phyloP scores from a whole-genome alignment of 148 eudicot genomes.

The Heliosperma pusillum region DNA sequence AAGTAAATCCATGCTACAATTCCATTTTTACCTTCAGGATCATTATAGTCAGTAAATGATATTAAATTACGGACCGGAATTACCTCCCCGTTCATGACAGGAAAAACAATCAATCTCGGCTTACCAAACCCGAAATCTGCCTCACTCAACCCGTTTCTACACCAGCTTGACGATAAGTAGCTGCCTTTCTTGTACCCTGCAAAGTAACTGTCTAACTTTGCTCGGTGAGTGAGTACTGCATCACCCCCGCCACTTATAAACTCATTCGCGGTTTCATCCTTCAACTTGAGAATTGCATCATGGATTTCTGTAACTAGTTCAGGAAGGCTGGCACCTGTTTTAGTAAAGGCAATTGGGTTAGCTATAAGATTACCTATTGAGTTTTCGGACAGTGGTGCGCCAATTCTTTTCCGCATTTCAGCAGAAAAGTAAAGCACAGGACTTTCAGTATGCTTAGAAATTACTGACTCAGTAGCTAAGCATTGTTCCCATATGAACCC shows the following conservation, averaged over 20 bases:
- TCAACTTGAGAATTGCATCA: neutral
- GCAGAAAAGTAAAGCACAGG: slow-evolving; percentile 10
- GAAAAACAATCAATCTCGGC: neutral
- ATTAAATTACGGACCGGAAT: slow-evolving; percentile 1
- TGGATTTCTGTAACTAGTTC: slow-evolving; percentile 14
- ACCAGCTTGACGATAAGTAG: neutral
- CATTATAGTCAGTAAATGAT: slow-evolving; percentile 6
- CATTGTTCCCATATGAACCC: slow-evolving; percentile 17
- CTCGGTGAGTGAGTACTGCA: neutral
- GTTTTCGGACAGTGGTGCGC: neutral
- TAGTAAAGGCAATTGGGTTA: neutral
- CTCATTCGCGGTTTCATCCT: neutral
- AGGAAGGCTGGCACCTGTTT: neutral
- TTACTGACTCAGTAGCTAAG: neutral
- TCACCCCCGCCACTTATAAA: neutral
- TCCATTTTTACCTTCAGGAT: slow-evolving; percentile 8
- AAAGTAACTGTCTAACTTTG: neutral
- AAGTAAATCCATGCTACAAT: slow-evolving; percentile 14
- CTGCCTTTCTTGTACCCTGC: neutral
- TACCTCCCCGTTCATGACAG: slow-evolving; percentile 2
- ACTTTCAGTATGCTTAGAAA: neutral
- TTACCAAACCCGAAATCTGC: slow-evolving; percentile 18
- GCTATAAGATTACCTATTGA: slow-evolving; percentile 10
- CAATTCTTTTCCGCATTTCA: slow-evolving; percentile 9
- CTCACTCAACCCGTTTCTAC: slow-evolving; percentile 6